phyloP scores from a whole-genome alignment of 2,329 filamentous ascomycete species.

The Cercospora nicotianae region DNA sequence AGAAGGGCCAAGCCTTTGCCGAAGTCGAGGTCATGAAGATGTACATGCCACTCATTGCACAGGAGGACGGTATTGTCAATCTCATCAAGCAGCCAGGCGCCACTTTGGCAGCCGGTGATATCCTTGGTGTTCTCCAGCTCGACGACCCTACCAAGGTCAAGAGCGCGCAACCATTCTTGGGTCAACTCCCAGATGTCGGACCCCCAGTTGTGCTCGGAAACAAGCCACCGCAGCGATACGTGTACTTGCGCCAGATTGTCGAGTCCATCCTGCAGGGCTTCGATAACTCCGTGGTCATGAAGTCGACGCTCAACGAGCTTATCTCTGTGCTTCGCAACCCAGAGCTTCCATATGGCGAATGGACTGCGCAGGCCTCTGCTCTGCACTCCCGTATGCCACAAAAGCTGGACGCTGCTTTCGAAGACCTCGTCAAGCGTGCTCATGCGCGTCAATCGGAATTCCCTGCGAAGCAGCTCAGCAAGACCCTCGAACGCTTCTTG shows the following conservation, averaged over 20 bases:
- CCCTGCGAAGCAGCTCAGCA: slow-evolving; percentile 81
- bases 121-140: slow-evolving; percentile 92
- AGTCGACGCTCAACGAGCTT: slow-evolving; percentile 77
- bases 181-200: slow-evolving; percentile 83
- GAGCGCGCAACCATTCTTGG: slow-evolving; percentile 90
- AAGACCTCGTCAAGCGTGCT: slow-evolving; percentile 81
- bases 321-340: slow-evolving; percentile 86
- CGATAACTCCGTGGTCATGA: slow-evolving; percentile 98
- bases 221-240: slow-evolving; percentile 88
- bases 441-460: slow-evolving; percentile 80
- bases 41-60: slow-evolving; percentile 97
- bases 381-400: slow-evolving; percentile 97
- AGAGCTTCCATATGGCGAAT: slow-evolving; percentile 93
- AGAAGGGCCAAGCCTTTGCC: slow-evolving; percentile 87
- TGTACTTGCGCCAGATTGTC: slow-evolving; percentile 73
- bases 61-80: slow-evolving; percentile 94
- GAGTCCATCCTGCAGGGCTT: slow-evolving; percentile 88
- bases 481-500: slow-evolving; percentile 82
- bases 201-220: slow-evolving; percentile 82
- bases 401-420: slow-evolving; percentile 80
- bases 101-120: slow-evolving; percentile 96
- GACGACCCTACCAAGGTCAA: slow-evolving; percentile 96
- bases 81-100: slow-evolving; percentile 98
- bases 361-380: slow-evolving; percentile 92
- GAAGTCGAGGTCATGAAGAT: slow-evolving; percentile 99